A percentile compares a stretch with the other conserved stretches of the same genome.
Conservation (phyloP, 495 filamentous ascomycete species). For the Penicillium goetzii region DNA sequence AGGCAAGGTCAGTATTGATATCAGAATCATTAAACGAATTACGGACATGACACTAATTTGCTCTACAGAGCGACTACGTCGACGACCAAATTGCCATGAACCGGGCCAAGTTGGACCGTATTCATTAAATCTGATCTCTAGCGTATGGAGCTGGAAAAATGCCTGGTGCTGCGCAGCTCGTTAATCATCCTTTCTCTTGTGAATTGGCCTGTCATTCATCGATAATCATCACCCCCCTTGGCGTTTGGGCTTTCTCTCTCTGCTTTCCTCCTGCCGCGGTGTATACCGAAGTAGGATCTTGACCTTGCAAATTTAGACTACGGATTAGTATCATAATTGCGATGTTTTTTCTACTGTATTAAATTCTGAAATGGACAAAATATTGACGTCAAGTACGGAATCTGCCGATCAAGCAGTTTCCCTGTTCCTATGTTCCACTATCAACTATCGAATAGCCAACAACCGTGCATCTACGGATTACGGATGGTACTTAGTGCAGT, state of each 20-base stretch:
- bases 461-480: neutral
- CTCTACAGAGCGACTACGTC: conserved; percentile 64
- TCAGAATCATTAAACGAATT: neutral
- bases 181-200: conserved; percentile 21
- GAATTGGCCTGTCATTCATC: conserved; percentile 15
- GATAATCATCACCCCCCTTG: conserved; percentile 24
- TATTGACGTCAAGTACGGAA: neutral
- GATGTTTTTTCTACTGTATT: neutral
- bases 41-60: conserved; percentile 32
- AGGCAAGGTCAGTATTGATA: conserved; percentile 58
- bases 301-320: conserved; percentile 26
- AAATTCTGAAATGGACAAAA: neutral
- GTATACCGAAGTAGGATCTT: conserved; percentile 11
- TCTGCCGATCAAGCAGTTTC: neutral
- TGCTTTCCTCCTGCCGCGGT: neutral
- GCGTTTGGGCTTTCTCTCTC: conserved; percentile 28
- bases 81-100: conserved; percentile 75
- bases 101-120: conserved; percentile 64
- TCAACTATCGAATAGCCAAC: neutral
- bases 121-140: conserved; percentile 43
- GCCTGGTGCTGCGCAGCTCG: conserved; percentile 41
- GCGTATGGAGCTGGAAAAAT: conserved; percentile 31
- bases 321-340: conserved; percentile 25
- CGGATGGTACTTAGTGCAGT: neutral
- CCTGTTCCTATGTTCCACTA: neutral